Base-by-base conservation (phyloP, 495 filamentous ascomycete species). In the Hypoxylon fuscum region DNA sequence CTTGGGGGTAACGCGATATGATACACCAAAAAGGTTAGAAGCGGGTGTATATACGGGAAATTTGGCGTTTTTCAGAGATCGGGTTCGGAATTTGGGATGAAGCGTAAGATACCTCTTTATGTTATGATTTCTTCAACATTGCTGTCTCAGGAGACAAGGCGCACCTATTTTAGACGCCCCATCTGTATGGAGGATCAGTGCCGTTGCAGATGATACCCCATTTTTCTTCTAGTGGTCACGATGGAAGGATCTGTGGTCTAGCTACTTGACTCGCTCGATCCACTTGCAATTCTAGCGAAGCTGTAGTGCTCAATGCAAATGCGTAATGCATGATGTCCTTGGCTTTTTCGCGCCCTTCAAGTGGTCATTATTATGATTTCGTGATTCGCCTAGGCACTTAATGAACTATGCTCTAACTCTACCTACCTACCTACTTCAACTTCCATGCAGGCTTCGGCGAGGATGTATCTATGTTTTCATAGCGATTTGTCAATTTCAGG, bases 31-130 rank as follows among this genome's bases (percentile, higher is more conserved):
- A 66, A 56, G 52, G 40, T 57, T 56, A 66, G 35, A 58, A 62
- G 20, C 31, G 57, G 57, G 59, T 59, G 64, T 68, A 63, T 64
- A 59, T 51, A 62, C 5, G 35, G 47, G 47, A 31, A 50, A 62
- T 37, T 47, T 59, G 59, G 64, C 59, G 59, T 63, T 68, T 59
- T 47, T 42, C 43, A 55, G 59, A 68, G 48, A 63, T 35, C 11
- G 31, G 64, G 49, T 62, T 53, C 29, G 40, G 52, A 44, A 43
- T 62, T 59, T 68, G 50, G 59, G 51, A 64, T 68, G 54, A 62
- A 37, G 34, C 57, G 57, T 42, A 27, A 66, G 63, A 66, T 66
- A 66, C 63, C 63, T 66, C 42, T 52, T 38, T 59, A 41, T 47
- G 52, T 57, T 56, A 41, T 14, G 57, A 18, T 44, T 44, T 21